Evolutionary conservation across 352 stramenopile genomes (phyloP).

Genomic region (Globisporangium nodosum): DNA sequence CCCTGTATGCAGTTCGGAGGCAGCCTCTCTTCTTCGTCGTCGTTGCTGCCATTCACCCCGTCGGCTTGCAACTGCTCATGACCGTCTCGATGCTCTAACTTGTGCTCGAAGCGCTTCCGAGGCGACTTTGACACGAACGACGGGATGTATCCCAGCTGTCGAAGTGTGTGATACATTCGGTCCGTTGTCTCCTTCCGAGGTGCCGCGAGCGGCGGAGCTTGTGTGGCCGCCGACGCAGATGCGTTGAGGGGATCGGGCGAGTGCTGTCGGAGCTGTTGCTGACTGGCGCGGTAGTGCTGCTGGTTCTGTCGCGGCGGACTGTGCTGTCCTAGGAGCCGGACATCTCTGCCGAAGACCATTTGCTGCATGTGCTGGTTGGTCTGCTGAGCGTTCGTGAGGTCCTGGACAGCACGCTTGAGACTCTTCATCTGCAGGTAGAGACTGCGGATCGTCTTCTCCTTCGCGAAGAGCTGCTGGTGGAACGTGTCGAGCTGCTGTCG

Average conservation of each 20-base stretch:
- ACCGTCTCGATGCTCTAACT: background rate
- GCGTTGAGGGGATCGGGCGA: background rate
- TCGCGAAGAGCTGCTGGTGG: conserved; percentile 38
- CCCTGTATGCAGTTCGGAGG: conserved; percentile 27
- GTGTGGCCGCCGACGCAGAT: background rate
- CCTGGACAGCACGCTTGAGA: conserved; percentile 60
- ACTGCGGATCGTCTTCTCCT: conserved; percentile 52
- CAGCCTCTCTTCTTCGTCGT: conserved; percentile 13
- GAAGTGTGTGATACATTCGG: conserved; percentile 32
- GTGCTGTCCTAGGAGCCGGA: conserved; percentile 21
- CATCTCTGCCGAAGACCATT: conserved; percentile 26
- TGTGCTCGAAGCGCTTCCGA: background rate
- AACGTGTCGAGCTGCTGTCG: conserved; percentile 42
- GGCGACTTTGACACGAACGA: conserved; percentile 9
- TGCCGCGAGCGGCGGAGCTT: background rate
- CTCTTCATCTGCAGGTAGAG: conserved; percentile 74
- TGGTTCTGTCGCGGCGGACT: conserved; percentile 5
- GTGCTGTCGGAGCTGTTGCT: background rate
- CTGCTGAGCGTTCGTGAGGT: conserved; percentile 42
- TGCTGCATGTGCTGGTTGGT: conserved; percentile 50
- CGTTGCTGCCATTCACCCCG: background rate
- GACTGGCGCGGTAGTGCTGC: background rate
- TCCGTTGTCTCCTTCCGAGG: conserved; percentile 11
- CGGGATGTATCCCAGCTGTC: conserved; percentile 36
- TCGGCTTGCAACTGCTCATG: background rate